phyloP scores from a whole-genome alignment of 2,329 filamentous ascomycete species.

The Nemania bipapillata region DNA sequence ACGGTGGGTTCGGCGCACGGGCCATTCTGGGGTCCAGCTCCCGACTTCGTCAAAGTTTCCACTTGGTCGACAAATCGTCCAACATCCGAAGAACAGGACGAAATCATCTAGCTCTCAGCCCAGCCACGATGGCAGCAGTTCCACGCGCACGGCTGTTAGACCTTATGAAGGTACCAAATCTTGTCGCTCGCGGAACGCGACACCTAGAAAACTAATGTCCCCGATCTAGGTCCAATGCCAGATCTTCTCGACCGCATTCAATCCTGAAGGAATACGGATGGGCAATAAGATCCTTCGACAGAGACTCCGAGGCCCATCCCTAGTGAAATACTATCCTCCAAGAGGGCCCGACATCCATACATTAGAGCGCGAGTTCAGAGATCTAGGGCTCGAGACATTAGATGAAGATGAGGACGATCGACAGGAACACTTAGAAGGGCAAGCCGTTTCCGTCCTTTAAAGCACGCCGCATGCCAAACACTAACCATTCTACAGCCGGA shows the following conservation, averaged over 20 bases:
- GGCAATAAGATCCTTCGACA: conserved; percentile 94
- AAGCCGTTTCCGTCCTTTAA: conserved; percentile 48
- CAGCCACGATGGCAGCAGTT: conserved; percentile 67
- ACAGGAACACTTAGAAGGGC: conserved; percentile 77
- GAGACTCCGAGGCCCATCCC: conserved; percentile 81
- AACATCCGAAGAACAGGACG: conserved; percentile 14
- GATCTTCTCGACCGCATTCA: conserved; percentile 91
- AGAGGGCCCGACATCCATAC: conserved; percentile 69
- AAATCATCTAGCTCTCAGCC: conserved; percentile 25
- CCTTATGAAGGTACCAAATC: conserved; percentile 76
- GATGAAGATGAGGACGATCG: conserved; percentile 84
- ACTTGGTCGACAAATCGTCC: conserved; percentile 20
- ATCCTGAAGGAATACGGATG: conserved; percentile 81
- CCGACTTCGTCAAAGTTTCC: conserved; percentile 26
- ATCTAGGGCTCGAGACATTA: conserved; percentile 74
- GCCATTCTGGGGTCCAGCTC: conserved; percentile 18
- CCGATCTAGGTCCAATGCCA: conserved; percentile 82
- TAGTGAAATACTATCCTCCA: conserved; percentile 89
- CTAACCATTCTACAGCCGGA: conserved; percentile 66
- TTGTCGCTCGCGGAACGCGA: background rate
- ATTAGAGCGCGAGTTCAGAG: conserved; percentile 76
- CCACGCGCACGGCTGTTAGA: conserved; percentile 72
- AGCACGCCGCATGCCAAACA: conserved; percentile 10
- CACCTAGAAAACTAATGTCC: conserved; percentile 32
- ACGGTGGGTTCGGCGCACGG: background rate